Conservation (phyloP, 192 early-diverging fungal species). For the Backusella mclennaniae region DNA sequence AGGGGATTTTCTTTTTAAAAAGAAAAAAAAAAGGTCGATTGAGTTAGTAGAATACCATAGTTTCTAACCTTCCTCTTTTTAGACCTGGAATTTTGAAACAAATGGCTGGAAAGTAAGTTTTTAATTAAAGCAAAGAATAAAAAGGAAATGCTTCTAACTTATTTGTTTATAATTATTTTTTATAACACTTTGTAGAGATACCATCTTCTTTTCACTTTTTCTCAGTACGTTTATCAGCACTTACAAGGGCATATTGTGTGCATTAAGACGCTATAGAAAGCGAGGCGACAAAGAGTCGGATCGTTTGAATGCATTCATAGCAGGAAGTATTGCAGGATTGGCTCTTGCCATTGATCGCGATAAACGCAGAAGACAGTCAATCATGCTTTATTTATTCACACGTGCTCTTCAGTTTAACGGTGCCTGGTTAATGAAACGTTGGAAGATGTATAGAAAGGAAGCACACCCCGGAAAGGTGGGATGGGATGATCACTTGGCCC, state of each 20-base stretch:
- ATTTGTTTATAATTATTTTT: background rate
- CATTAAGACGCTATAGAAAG: constrained; percentile 49
- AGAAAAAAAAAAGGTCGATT: background rate
- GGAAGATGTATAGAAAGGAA: constrained; percentile 41
- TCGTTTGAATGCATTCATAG: constrained; percentile 61
- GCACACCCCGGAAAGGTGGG: constrained; percentile 18
- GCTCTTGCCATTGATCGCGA: constrained; percentile 60
- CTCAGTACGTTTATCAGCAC: constrained; percentile 59
- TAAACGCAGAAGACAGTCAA: constrained; percentile 54
- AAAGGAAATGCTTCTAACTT: background rate
- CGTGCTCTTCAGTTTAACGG: constrained; percentile 61
- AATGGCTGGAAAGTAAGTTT: constrained; percentile 41
- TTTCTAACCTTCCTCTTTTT: background rate
- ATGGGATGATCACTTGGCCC: constrained; percentile 50
- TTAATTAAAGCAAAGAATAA: background rate
- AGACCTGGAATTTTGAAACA: constrained; percentile 45
- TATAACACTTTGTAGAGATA: constrained; percentile 45
- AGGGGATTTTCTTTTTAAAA: too few species aligned
- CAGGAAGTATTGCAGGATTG: constrained; percentile 61
- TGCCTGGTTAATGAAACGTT: constrained; percentile 61
- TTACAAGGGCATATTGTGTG: constrained; percentile 66
- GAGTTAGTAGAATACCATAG: too few species aligned
- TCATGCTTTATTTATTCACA: constrained; percentile 64
- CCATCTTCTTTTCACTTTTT: constrained; percentile 64
- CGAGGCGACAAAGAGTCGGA: constrained; percentile 41